phyloP scores from a whole-genome alignment of 495 filamentous ascomycete species.

The Evansstolkia leycettana region DNA sequence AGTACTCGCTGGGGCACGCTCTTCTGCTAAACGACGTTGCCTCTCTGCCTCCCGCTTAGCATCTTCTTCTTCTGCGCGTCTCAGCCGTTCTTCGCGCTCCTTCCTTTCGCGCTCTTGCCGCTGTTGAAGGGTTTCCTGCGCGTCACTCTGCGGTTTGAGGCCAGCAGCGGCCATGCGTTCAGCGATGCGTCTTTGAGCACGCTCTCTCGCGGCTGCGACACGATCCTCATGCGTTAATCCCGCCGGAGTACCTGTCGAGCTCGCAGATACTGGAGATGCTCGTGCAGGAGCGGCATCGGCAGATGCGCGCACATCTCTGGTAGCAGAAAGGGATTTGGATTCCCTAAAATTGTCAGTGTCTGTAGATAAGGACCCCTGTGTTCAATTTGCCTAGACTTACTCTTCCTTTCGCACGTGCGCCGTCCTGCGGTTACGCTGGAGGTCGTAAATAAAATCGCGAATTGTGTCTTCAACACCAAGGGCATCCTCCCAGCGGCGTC shows the following conservation, averaged over 20 bases:
- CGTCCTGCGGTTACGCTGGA: slow-evolving; percentile 73
- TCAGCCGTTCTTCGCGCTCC: slow-evolving; percentile 74
- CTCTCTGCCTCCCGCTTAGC: slow-evolving; percentile 77
- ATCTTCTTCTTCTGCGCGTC: slow-evolving; percentile 91
- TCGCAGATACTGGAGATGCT: slow-evolving; percentile 26
- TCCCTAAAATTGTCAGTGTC: slow-evolving; percentile 3
- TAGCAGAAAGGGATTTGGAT: slow-evolving; percentile 12
- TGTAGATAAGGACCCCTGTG: not conserved
- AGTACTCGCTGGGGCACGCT: slow-evolving; percentile 51
- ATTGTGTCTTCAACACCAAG: slow-evolving; percentile 94
- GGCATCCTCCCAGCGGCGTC: slow-evolving; percentile 89
- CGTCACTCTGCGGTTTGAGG: slow-evolving; percentile 59
- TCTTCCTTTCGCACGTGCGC: slow-evolving; percentile 66
- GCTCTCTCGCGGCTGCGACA: slow-evolving; percentile 91
- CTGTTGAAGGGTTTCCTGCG: slow-evolving; percentile 68
- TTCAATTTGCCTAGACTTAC: slow-evolving; percentile 24
- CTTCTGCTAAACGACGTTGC: slow-evolving; percentile 74
- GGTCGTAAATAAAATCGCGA: slow-evolving; percentile 92
- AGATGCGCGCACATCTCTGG: slow-evolving; percentile 13
- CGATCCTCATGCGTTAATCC: slow-evolving; percentile 86
- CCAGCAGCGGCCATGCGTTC: slow-evolving; percentile 90
- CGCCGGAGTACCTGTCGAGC: slow-evolving; percentile 47
- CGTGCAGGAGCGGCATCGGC: slow-evolving; percentile 18
- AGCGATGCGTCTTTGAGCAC: slow-evolving; percentile 95
- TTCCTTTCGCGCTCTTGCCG: slow-evolving; percentile 77